A percentile compares a stretch with the other conserved stretches of the same genome.
Conservation (phyloP, 768 basidiomycete genomes). For the Rhizopogon vinicolor region DNA sequence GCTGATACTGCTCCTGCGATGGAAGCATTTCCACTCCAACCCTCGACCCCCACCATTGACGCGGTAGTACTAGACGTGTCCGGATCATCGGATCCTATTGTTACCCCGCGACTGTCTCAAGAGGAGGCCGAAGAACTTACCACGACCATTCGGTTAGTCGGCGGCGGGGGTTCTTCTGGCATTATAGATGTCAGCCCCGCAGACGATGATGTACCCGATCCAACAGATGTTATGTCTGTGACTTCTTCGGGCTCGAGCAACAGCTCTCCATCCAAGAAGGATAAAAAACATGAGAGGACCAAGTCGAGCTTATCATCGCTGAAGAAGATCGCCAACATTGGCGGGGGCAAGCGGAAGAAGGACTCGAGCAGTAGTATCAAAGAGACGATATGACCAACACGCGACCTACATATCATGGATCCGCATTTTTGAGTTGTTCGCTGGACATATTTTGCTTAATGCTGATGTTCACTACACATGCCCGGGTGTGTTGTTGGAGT, state of each 20-base stretch:
- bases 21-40: conserved; percentile 25
- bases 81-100: conserved; percentile 8
- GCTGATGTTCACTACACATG: conserved; percentile 5
- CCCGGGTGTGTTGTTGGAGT: conserved; percentile 14
- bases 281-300: conserved; percentile 45
- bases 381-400: conserved; percentile 25
- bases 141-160: conserved; percentile 56
- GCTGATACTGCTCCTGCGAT: conserved; percentile 36
- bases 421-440: conserved; percentile 13
- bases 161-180: conserved; percentile 39
- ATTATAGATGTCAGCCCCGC: conserved; percentile 24
- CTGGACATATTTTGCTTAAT: conserved; percentile 17
- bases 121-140: conserved; percentile 23
- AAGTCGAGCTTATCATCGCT: conserved; percentile 49
- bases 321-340: conserved; percentile 43
- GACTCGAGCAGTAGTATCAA: conserved; percentile 49
- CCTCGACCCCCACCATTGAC: conserved; percentile 18
- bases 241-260: conserved; percentile 30
- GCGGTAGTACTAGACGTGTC: conserved; percentile 3
- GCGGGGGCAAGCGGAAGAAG: conserved; percentile 46
- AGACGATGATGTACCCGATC: conserved; percentile 28
- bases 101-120: conserved; percentile 5
- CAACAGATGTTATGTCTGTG: conserved; percentile 34
- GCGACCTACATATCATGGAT: conserved; percentile 1
- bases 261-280: conserved; percentile 24